Evolutionary conservation across 495 filamentous ascomycete species (phyloP).

Genomic region (Pseudotulostoma volvatum): DNA sequence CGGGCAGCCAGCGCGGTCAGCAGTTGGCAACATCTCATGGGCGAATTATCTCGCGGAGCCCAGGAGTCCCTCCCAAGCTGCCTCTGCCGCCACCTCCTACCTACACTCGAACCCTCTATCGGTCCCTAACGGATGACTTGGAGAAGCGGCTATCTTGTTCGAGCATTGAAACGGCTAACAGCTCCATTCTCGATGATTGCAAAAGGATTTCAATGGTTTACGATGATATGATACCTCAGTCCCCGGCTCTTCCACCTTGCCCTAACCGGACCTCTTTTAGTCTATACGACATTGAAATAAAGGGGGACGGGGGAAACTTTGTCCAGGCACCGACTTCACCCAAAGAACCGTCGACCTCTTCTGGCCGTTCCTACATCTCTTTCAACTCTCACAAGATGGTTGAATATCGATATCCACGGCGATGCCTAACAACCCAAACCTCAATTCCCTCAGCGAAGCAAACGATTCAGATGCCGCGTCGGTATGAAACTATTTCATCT

Average conservation of each 20-base stretch:
- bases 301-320: too few species aligned
- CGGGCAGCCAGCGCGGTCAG: conserved; percentile 16
- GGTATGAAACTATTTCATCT: too few species aligned
- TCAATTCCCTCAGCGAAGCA: conserved; percentile 10
- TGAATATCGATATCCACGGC: conserved; percentile 20
- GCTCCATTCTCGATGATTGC: conserved; percentile 32
- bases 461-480: too few species aligned
- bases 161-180: conserved; percentile 32
- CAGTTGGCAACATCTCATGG: too few species aligned
- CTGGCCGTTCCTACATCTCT: too few species aligned
- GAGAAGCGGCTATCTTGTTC: conserved; percentile 24
- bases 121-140: conserved; percentile 24
- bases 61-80: conserved; percentile 24
- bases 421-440: conserved; percentile 23
- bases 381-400: too few species aligned
- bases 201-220: conserved; percentile 12
- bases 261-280: conserved; percentile 27
- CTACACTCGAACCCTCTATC: conserved; percentile 17
- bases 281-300: conserved; percentile 28
- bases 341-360: too few species aligned
- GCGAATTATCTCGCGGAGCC: conserved; percentile 25
- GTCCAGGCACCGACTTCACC: too few species aligned
- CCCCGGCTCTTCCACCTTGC: conserved; percentile 21
- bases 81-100: conserved; percentile 31
- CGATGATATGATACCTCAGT: conserved; percentile 16